Percentiles rank a stretch among this genome's conserved stretches.
Conservation (phyloP, 805 yeast genomes). For the Saturnispora galanensis region DNA sequence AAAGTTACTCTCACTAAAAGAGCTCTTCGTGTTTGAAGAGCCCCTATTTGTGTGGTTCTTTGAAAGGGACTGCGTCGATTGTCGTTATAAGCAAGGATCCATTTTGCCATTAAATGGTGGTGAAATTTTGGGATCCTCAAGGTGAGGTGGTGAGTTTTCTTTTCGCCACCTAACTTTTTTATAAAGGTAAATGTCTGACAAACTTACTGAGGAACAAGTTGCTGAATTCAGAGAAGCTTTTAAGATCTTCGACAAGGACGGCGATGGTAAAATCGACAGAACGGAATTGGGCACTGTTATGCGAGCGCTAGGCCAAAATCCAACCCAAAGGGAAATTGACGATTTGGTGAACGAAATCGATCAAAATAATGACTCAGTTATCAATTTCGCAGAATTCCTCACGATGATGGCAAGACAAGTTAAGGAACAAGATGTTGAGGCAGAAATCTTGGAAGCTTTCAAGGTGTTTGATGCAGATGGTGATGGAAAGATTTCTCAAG, state of each 20-base stretch:
- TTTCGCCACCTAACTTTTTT: background rate
- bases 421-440: conserved; percentile 95
- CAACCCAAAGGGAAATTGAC: conserved; percentile 89
- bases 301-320: conserved; percentile 98
- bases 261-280: conserved; percentile 94
- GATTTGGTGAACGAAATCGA: conserved; percentile 98
- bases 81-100: conserved; percentile 1
- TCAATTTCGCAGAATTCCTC: conserved; percentile 73
- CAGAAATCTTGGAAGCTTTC: conserved; percentile 94
- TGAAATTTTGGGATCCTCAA: background rate
- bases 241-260: conserved; percentile 91
- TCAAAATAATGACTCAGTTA: conserved; percentile 85
- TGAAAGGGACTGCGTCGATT: conserved; percentile 1
- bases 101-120: background rate
- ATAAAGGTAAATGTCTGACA: conserved; percentile 45
- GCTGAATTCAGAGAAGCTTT: conserved; percentile 97
- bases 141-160: no score
- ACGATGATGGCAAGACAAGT: conserved; percentile 88
- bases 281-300: conserved; percentile 94
- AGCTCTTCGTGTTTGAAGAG: background rate
- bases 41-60: conserved; percentile 1
- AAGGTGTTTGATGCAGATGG: conserved; percentile 95
- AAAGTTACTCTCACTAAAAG: conserved; percentile 25
- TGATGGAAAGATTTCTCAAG: conserved; percentile 93
- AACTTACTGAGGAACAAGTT: conserved; percentile 91